Evolutionary conservation across 768 basidiomycete species (phyloP).

Genomic region (Mycena albidolilacea): DNA sequence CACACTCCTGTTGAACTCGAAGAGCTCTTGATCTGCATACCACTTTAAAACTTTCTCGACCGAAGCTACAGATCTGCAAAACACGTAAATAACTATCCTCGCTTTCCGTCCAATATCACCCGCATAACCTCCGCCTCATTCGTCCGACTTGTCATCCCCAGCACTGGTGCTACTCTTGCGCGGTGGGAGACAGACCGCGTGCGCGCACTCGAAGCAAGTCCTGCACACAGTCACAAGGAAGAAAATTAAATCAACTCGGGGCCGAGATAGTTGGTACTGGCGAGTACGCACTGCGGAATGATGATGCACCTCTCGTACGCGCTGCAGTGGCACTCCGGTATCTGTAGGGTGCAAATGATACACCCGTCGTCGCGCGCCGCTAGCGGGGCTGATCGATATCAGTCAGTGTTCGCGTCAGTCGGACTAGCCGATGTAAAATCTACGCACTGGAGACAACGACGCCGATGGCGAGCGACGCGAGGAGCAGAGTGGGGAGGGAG

Average conservation of each 20-base stretch:
- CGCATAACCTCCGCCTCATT: slow-evolving; percentile 20
- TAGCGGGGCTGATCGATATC: slow-evolving; percentile 21
- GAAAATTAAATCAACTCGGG: slow-evolving; percentile 22
- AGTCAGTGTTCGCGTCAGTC: slow-evolving; percentile 21
- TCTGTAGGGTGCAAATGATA: slow-evolving; percentile 25
- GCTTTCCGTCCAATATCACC: slow-evolving; percentile 16
- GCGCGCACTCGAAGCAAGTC: slow-evolving; percentile 29
- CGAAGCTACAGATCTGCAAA: slow-evolving; percentile 5
- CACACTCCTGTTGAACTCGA: slow-evolving; percentile 12
- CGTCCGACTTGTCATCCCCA: slow-evolving; percentile 7
- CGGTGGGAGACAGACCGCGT: slow-evolving; percentile 26
- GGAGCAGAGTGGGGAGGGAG: slow-evolving; percentile 23
- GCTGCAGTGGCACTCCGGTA: slow-evolving; percentile 24
- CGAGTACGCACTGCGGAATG: slow-evolving; percentile 28
- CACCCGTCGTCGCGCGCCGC: slow-evolving; percentile 19
- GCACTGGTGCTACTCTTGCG: slow-evolving; percentile 12
- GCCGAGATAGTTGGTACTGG: slow-evolving; percentile 24
- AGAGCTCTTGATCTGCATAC: slow-evolving; percentile 14
- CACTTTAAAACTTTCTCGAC: slow-evolving; percentile 8
- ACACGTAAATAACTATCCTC: slow-evolving; percentile 17
- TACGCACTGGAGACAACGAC: slow-evolving; percentile 28
- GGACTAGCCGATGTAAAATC: slow-evolving; percentile 4
- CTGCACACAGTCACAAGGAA: slow-evolving; percentile 25
- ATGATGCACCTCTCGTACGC: slow-evolving; percentile 23
- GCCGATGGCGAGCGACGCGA: slow-evolving; percentile 26